Conservation (phyloP, 2,329 filamentous ascomycete genomes). For the Pseudocercospora macadamiae region DNA sequence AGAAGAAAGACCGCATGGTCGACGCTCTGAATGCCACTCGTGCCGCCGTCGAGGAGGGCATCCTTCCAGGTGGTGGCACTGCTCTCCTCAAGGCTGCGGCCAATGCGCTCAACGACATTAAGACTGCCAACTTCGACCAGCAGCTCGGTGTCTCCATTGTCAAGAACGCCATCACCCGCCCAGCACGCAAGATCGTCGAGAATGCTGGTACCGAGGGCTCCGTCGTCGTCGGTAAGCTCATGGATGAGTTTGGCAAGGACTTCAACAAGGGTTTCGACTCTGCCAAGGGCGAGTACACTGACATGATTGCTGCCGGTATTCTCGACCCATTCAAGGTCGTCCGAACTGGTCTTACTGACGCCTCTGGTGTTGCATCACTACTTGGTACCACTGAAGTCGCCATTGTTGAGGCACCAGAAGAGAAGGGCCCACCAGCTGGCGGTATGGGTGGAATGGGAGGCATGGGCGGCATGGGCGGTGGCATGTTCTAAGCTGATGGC, state of each 20-base stretch:
- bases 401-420: constrained; percentile 93
- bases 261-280: constrained; percentile 99
- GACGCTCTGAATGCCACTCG: constrained; percentile 97
- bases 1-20: constrained; percentile 99
- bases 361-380: constrained; percentile 92
- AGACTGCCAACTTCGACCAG: constrained; percentile 96
- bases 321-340: constrained; percentile 99
- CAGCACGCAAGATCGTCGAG: constrained; percentile 93
- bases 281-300: constrained; percentile 94
- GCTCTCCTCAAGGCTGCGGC: constrained; percentile 95
- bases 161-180: constrained; percentile 96
- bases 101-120: constrained; percentile 81
- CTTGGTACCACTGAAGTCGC: constrained; percentile 98
- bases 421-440: constrained; percentile 68
- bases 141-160: constrained; percentile 97
- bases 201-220: constrained; percentile 96
- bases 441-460: constrained; percentile 59
- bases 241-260: constrained; percentile 85
- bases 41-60: constrained; percentile 97
- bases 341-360: constrained; percentile 91
- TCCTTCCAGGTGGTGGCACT: constrained; percentile 97
- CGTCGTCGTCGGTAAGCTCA: constrained; percentile 96
- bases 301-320: constrained; percentile 97
- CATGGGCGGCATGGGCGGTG: constrained; percentile 62
- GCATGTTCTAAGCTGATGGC: constrained; percentile 35